Base-by-base conservation (phyloP, 768 basidiomycete species). In the Auriscalpium microsporum region DNA sequence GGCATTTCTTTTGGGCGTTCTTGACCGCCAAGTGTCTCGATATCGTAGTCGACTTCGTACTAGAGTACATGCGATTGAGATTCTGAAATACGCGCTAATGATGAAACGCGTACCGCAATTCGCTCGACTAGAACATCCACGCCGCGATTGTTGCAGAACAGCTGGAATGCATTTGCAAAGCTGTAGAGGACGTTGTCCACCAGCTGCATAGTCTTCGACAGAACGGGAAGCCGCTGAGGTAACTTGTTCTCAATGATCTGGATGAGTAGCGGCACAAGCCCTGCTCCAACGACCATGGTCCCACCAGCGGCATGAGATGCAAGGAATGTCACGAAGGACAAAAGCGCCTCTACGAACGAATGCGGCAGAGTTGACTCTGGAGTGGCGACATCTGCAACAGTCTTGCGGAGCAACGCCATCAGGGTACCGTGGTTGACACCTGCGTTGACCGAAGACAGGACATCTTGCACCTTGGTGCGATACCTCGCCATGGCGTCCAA, bases 371-470 rank as follows among this genome's bases (percentile, higher is more conserved):
- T 81, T 35, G 83, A 87, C 21, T 83, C 78, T 1, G 83, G 75
- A 55, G 79, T 79, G 53, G 79, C 76, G 19, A 93, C 81, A 57
- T 92, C 87, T 16, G 76, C 68, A 16, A 91, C 85, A 21, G 89
- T 88, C 70, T 84, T 86, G 58, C 94, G 82, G 53, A 97, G 77
- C 37, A 94, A 75, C 33, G 87, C 86, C 86, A 98, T 91, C 23
- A 99, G 69, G 42, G 93, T 86, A 11, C 96, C 96, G 65, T 98
- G 96, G 64, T 93, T 96, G 53, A 97, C 92, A 45, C 92, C 92
- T 23, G 92, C 94, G 67, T 96, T 96, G 38, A 98, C 81, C 1
- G 94, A 86, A 5, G 86, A 85, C 47, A 96, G 70, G 40, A 95
- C 91, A 65, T 98, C 96, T 62, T 84, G 82, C 37, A 90, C 78